phyloP scores from a whole-genome alignment of 2,329 filamentous ascomycete species.

The Monilinia vaccinii-corymbosi region DNA sequence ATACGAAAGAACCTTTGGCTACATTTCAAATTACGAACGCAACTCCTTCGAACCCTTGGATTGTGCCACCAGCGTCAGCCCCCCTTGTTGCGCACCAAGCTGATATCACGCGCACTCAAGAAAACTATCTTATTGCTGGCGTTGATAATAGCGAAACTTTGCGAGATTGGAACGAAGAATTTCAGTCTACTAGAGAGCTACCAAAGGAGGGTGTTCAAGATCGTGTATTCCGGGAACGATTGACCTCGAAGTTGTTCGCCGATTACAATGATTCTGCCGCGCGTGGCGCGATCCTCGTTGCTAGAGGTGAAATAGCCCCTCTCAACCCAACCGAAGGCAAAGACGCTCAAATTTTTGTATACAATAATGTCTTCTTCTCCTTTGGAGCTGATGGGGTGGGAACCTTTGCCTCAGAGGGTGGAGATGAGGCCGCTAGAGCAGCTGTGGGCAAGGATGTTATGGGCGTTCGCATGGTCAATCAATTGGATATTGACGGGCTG shows the following conservation, averaged over 20 bases:
- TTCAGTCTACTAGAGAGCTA: slow-evolving; percentile 91
- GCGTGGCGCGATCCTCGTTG: slow-evolving; percentile 83
- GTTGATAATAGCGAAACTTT: slow-evolving; percentile 91
- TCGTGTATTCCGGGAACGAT: slow-evolving; percentile 85
- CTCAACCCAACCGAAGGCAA: slow-evolving; percentile 87
- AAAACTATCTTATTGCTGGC: slow-evolving; percentile 82
- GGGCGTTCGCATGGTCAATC: slow-evolving; percentile 90
- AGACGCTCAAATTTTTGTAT: slow-evolving; percentile 97
- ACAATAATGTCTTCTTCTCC: slow-evolving; percentile 99
- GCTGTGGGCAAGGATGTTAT: slow-evolving; percentile 95
- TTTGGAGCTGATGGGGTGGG: slow-evolving; percentile 96
- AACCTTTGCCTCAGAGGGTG: slow-evolving; percentile 92
- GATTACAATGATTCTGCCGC: slow-evolving; percentile 96
- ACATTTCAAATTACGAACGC: slow-evolving; percentile 96
- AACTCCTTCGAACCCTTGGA: slow-evolving; percentile 85
- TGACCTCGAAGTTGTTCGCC: slow-evolving; percentile 92
- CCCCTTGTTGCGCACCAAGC: slow-evolving; percentile 61
- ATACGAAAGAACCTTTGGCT: slow-evolving; percentile 75
- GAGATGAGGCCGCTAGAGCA: slow-evolving; percentile 90
- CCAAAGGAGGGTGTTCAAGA: slow-evolving; percentile 92
- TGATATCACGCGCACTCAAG: slow-evolving; percentile 83
- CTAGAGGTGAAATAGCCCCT: slow-evolving; percentile 82
- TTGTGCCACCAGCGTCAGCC: slow-evolving; percentile 62
- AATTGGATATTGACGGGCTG: slow-evolving; percentile 87
- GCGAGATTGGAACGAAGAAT: slow-evolving; percentile 98